Base-by-base conservation (phyloP, 176 grass and related monocot species). In the Elymus sibiricus region DNA sequence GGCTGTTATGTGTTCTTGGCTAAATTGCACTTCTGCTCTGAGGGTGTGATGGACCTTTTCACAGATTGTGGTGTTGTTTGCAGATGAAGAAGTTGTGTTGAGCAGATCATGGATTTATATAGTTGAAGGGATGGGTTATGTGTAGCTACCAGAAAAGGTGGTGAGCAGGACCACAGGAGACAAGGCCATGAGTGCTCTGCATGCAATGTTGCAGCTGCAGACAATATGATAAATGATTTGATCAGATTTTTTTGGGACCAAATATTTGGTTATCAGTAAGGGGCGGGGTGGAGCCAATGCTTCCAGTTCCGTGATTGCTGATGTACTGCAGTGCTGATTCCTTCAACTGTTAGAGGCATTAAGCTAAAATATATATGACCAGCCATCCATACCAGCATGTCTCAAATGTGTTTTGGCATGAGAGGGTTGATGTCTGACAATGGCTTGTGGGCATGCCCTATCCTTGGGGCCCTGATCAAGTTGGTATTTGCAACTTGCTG, bases 61-160 rank as follows among this genome's bases (percentile, higher is more conserved):
- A 64, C 70, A 17, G 22, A 6, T 46, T 56, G 15, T 1, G 60
- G 32, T 32, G 11, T 49, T n/a, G 53, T 74, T 43, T 58, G 19
- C 4, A 6, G 61, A 39, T 76, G 78, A 85, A 60, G 55, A 83
- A 15, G 25, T 37, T 29, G 29, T 76, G 24, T 63, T 78, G 17
- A 70, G 27, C 61, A 77, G 68, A 2, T 61, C 34, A 75, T 60
- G 31, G 31, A 80, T 89, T 89, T 89, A 85, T 89, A 85, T 89
- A 85, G 66, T 13, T 25, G 12, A 82, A 82, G 7, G 42, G 55
- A 79, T 9, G 28, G 35, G 7, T 31, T 35, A 80, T n/a, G 44
- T 56, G 74, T 3, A 79, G 39, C 66, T 64, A 66, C 40, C 32
- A 43, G 12, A 26, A 35, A 43, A 85, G 7, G 34, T 35, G 21